Conservation (phyloP, 2,329 filamentous ascomycete genomes). For the Incumbomyces delicatus region DNA sequence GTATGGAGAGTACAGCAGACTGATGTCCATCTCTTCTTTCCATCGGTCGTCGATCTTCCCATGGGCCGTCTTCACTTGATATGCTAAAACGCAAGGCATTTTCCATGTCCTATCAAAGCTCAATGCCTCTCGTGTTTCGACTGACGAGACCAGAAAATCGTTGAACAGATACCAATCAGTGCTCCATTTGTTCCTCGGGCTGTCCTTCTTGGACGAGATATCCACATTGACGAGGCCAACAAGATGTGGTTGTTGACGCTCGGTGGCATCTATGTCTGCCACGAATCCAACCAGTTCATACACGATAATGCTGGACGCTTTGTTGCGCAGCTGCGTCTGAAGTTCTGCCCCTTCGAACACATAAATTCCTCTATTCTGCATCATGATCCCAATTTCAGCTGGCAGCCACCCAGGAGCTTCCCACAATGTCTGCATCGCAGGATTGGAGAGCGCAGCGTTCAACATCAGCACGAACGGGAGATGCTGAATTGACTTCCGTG, state of each 20-base stretch:
- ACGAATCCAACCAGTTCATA: conserved; percentile 89
- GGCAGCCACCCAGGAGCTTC: conserved; percentile 82
- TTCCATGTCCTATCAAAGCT: conserved; percentile 91
- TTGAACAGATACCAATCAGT: conserved; percentile 86
- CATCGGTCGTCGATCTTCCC: conserved; percentile 77
- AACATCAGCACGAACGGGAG: conserved; percentile 81
- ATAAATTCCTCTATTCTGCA: conserved; percentile 84
- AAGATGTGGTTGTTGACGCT: conserved; percentile 79
- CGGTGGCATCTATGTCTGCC: conserved; percentile 76
- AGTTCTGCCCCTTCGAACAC: conserved; percentile 92
- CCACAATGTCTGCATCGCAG: conserved; percentile 67
- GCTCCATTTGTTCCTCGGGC: conserved; percentile 45
- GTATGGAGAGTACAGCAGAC: conserved; percentile 69
- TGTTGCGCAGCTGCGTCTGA: conserved; percentile 66
- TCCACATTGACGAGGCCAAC: conserved; percentile 82
- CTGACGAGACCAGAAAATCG: conserved; percentile 80
- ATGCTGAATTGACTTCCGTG: conserved; percentile 70
- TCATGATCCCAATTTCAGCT: conserved; percentile 84
- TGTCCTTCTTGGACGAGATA: conserved; percentile 48
- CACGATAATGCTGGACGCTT: conserved; percentile 70
- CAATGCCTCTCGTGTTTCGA: conserved; percentile 73
- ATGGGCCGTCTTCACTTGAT: conserved; percentile 70
- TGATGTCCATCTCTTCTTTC: conserved; percentile 76
- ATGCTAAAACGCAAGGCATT: conserved; percentile 75
- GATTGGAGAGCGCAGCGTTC: conserved; percentile 64